Evolutionary conservation across 2,329 filamentous ascomycete genomes (phyloP), one percentile per base, ranked within the genome.

Genomic region (Daldinia eschscholtzii): DNA sequence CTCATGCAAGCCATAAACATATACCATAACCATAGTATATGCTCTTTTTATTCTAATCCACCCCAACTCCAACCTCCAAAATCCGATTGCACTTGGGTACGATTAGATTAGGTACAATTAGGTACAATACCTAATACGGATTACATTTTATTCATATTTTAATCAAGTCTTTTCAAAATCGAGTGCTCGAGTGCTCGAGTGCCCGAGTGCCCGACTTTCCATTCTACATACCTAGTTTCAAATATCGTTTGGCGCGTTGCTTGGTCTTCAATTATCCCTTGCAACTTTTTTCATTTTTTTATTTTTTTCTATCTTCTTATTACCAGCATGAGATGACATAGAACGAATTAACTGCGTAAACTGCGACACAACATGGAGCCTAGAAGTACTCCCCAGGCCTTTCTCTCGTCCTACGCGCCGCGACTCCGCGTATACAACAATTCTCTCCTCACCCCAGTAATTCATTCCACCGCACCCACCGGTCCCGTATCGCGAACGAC

Each of bases 351-450:
- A 37, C 23, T 44, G 35, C 48, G 23, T 30, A n/a, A 30, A 52
- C 46, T 52, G 46, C 46, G 15, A 52, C 33, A 62, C 60, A 72
- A 70, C 2, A 88, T 88, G 86, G 84, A 86, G 75, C 73, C 76
- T 59, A 82, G 81, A 79, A 80, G 79, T 73, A 82, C 83, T 75
- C 93, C 94, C 55, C 93, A 97, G 83, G 93, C 94, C 48, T 96
- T 97, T 78, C 90, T 96, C 75, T 95, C 93, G 64, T 94, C 91
- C 78, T 98, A 97, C 83, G 93, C 95, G 81, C 93, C 95, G 71
- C 92, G 95, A 77, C 83, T 98, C 77, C 93, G 95, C 79, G 89
- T 90, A 72, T 98, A 97, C 83, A 93, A 92, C 80, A 98, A 98
- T 83, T 93, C 95, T 41, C 89, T 98, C 62, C 88, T 98, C 69